These are phyloP conservation scores for Agarophyton chilense DNA, from an alignment of 23 red algal species.

Conservation along the genomic window DNA sequence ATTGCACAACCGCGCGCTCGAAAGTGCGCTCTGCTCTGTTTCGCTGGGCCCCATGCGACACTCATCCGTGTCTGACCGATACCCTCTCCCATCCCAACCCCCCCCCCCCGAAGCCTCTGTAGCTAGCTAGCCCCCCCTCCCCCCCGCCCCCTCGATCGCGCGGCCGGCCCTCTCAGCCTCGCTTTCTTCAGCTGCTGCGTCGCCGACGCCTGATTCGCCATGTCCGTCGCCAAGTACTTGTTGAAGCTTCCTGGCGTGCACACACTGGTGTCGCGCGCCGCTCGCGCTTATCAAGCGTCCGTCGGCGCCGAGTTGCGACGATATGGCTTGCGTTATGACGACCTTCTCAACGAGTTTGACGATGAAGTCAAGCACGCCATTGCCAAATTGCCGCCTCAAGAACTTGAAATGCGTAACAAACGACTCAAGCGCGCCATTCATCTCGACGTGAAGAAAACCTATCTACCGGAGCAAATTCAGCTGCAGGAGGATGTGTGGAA, in stretches of 20 bases:
- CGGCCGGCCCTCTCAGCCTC: background rate
- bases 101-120: background rate
- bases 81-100: background rate
- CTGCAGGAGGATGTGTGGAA: conserved; percentile 95
- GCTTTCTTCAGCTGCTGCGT: background rate
- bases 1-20: background rate
- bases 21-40: background rate
- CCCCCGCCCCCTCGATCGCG: background rate
- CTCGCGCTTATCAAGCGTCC: conserved; percentile 64
- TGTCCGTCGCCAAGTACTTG: conserved; percentile 67
- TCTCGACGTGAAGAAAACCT: conserved; percentile 95
- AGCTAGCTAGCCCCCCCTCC: too few species aligned
- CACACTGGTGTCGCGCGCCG: conserved; percentile 43
- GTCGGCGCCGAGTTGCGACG: conserved; percentile 76
- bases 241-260: conserved; percentile 69
- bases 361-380: conserved; percentile 82
- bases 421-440: conserved; percentile 97
- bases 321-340: conserved; percentile 92
- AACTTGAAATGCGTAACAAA: conserved; percentile 88
- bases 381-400: conserved; percentile 75
- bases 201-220: background rate
- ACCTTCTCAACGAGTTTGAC: conserved; percentile 94
- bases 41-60: background rate
- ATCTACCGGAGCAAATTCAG: conserved; percentile 77
- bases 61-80: background rate